phyloP scores from a whole-genome alignment of 2,329 filamentous ascomycete species.

The Apiospora rasikravindrae region DNA sequence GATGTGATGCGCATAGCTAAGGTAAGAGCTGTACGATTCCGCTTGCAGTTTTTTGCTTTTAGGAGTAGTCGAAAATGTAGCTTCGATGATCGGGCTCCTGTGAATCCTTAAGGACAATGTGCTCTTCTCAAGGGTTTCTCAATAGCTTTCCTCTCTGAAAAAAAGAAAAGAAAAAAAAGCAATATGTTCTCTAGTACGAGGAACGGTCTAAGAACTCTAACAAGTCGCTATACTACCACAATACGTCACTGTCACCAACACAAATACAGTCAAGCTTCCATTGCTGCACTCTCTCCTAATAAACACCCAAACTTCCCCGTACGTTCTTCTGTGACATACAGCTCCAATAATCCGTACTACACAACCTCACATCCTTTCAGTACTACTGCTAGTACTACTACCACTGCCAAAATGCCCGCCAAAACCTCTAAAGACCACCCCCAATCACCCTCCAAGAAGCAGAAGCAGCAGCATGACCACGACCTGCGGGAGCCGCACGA shows the following conservation, averaged over 20 bases:
- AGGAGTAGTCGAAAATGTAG: background rate
- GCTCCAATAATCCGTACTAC: too few relatives aligned
- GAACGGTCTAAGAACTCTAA: background rate
- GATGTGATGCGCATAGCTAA: background rate
- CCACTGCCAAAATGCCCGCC: background rate
- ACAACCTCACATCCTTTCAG: background rate
- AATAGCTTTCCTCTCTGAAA: background rate
- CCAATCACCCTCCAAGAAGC: background rate
- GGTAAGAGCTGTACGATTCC: background rate
- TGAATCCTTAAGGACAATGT: background rate
- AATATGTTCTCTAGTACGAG: background rate
- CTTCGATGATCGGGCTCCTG: background rate
- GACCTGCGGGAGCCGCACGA: slow-evolving; percentile 15
- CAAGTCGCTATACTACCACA: background rate
- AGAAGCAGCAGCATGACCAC: background rate
- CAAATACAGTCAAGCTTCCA: background rate
- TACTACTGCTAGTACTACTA: background rate
- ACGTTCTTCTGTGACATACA: background rate
- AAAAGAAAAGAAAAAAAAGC: too few relatives aligned
- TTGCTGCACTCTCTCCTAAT: background rate
- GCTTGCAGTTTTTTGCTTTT: background rate
- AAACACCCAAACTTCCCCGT: background rate
- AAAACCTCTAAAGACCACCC: background rate
- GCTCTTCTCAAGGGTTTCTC: background rate
- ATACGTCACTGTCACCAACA: slow-evolving; percentile 18